Evolutionary conservation across 1,284 basidiomycete species (phyloP).

Genomic region (Leccinum holopus): DNA sequence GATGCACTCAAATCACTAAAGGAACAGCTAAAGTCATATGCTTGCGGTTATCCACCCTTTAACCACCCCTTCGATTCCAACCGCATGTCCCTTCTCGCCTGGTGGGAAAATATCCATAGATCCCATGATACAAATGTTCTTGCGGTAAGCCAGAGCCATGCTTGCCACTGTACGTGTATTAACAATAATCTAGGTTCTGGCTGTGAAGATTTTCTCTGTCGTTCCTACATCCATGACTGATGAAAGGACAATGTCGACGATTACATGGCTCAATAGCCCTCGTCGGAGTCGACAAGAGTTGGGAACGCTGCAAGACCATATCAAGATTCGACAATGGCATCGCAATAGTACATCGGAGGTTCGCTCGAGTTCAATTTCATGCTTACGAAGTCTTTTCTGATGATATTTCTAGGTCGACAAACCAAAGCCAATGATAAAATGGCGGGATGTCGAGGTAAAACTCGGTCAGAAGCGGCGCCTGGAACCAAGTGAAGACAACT

Average conservation of each 20-base stretch:
- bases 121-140: background rate
- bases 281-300: background rate
- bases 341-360: background rate
- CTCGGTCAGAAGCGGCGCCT: background rate
- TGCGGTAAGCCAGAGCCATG: too few relatives aligned
- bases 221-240: background rate
- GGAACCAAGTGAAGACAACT: background rate
- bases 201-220: background rate
- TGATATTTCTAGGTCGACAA: background rate
- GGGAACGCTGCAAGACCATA: too few relatives aligned
- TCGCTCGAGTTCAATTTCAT: background rate
- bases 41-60: background rate
- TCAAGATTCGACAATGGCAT: too few relatives aligned
- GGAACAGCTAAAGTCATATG: background rate
- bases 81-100: background rate
- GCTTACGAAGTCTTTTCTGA: background rate
- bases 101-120: background rate
- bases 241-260: background rate
- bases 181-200: background rate
- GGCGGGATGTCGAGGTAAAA: background rate
- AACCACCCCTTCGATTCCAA: background rate
- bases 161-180: too few relatives aligned
- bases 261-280: background rate
- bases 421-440: background rate
- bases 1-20: background rate